Evolutionary conservation across 2,329 filamentous ascomycete genomes (phyloP), one percentile per base, ranked within the genome.

Genomic region (Macroventuria anomochaeta): DNA sequence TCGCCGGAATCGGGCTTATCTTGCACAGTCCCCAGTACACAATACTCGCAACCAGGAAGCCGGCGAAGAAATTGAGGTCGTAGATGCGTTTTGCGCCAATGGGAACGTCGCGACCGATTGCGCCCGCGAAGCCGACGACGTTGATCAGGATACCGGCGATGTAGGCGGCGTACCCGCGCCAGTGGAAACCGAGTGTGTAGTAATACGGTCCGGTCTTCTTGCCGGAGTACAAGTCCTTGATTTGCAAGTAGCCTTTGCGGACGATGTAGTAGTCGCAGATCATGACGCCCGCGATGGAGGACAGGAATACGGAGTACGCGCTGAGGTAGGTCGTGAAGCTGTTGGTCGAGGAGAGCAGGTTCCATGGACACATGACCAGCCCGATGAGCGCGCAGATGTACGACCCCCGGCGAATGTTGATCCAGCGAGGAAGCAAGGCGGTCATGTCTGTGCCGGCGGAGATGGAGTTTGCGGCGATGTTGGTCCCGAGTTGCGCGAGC

Each of bases 281-380:
- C 78, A 96, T 95, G 59, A 96, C 91, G n/a, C 93, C 93, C 0
- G 91, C 92, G 58, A 97, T 96, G 36, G 89, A 91, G 54, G 89
- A 93, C n/a, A 97, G 83, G 77, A 97, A 97, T 51, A 97, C 91
- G 3, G 89, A 92, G 79, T 96, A 96, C 1, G 93, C 89, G 0
- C 90, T 95, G 0, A 97, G 85, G 70, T 96, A 96, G 3, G 90
- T 96, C 0, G 90, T 95, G 78, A 96, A 96, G 75, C 88, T 87
- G 79, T 93, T 96, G 37, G 85, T 85, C 37, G 80, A 80, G 2
- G 83, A 86, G 7, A 96, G 83, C 0, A 96, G 83, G 55, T 90
- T 89, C 85, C 88, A 93, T 0, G 93, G 93, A 71, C 90, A 95
- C 85, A 96, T 96, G 58, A 86, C 88, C 11, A 96, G 80, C 48